Evolutionary conservation across 495 filamentous ascomycete species (phyloP).

Genomic region (Cercophora scortea): DNA sequence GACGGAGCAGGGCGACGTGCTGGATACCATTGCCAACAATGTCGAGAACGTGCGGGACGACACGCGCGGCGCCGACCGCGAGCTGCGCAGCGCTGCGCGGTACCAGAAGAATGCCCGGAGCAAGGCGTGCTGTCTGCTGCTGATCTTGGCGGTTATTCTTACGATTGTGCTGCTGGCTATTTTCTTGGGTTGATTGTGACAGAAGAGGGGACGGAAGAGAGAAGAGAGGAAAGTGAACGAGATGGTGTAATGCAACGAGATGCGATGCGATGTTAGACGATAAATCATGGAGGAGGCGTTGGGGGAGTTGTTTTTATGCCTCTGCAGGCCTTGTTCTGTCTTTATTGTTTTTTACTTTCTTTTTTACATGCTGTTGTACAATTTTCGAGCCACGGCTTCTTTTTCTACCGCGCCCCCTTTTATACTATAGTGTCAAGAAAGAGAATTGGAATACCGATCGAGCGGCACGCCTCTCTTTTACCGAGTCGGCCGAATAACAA

Average conservation of each 20-base stretch:
- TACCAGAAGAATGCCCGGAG: slow-evolving; percentile 91
- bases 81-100: slow-evolving; percentile 71
- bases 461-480: neutral
- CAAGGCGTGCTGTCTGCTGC: slow-evolving; percentile 83
- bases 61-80: slow-evolving; percentile 74
- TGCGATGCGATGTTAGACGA: too few species aligned
- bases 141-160: slow-evolving; percentile 86
- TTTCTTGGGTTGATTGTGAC: slow-evolving; percentile 46
- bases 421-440: neutral
- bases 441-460: too few species aligned
- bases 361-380: slow-evolving; percentile 3
- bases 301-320: too few species aligned
- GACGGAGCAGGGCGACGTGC: slow-evolving; percentile 78
- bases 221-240: neutral
- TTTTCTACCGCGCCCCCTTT: neutral
- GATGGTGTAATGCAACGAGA: too few species aligned
- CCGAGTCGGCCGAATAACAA: slow-evolving; percentile 17
- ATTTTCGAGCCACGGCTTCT: neutral
- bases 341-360: neutral
- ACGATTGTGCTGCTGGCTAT: slow-evolving; percentile 83
- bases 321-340: neutral
- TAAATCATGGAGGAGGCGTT: too few species aligned
- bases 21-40: slow-evolving; percentile 85
- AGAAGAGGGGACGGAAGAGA: neutral
- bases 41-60: slow-evolving; percentile 72